phyloP scores from a whole-genome alignment of 2,329 filamentous ascomycete genomes.

The Bipolaris sorokiniana region DNA sequence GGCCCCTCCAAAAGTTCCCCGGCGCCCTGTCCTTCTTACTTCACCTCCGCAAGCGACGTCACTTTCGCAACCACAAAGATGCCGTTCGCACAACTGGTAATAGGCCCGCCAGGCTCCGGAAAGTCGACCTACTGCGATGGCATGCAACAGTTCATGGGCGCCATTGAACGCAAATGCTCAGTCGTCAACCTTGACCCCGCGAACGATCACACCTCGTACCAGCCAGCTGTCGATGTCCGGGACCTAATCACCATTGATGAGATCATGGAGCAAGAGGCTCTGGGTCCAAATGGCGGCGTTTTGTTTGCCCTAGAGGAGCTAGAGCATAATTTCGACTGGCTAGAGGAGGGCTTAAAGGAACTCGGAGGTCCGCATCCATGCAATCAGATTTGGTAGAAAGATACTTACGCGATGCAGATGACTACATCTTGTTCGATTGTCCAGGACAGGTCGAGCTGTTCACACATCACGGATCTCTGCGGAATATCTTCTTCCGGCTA shows the following conservation, averaged over 20 bases:
- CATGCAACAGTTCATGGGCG: conserved; percentile 97
- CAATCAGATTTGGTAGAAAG: conserved; percentile 1
- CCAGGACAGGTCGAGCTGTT: conserved; percentile 97
- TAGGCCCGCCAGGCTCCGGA: conserved; percentile 92
- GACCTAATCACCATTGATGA: conserved; percentile 88
- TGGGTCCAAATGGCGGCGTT: conserved; percentile 92
- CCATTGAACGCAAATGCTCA: conserved; percentile 92
- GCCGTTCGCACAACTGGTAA: conserved; percentile 77
- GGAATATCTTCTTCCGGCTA: conserved; percentile 88
- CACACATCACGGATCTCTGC: conserved; percentile 88
- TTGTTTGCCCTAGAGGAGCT: conserved; percentile 94
- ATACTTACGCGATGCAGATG: conserved; percentile 59
- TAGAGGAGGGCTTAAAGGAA: conserved; percentile 79
- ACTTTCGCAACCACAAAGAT: conserved; percentile 42
- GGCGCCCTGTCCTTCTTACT: not conserved
- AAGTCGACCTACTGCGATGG: conserved; percentile 99
- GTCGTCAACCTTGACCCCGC: conserved; percentile 97
- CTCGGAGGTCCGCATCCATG: conserved; percentile 61
- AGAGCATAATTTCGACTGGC: conserved; percentile 91
- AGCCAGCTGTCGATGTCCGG: conserved; percentile 88
- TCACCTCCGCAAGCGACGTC: conserved; percentile 1
- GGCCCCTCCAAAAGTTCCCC: conserved; percentile 25
- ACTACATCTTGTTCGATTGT: conserved; percentile 95
- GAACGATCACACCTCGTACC: conserved; percentile 90
- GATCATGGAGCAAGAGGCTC: conserved; percentile 87